phyloP scores from a whole-genome alignment of 306 rosid genomes.

The Glycine soja region DNA sequence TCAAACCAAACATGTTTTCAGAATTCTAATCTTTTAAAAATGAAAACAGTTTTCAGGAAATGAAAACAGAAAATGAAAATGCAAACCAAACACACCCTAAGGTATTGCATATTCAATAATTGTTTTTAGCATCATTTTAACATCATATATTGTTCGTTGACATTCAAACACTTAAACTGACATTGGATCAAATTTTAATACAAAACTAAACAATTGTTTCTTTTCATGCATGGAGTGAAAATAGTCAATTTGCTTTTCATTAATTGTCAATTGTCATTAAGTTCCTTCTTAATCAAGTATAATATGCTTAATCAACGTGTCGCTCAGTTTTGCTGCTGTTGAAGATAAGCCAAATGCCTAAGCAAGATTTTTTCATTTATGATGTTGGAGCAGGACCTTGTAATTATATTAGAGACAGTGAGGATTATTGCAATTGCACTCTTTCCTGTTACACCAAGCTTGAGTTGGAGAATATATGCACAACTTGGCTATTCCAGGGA shows the following conservation, averaged over 20 bases:
- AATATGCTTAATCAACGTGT: conserved; percentile 1
- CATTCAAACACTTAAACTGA: conserved; percentile 12
- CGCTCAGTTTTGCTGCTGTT: conserved; percentile 1
- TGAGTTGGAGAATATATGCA: conserved; percentile 85
- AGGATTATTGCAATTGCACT: conserved; percentile 84
- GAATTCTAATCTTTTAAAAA: no score
- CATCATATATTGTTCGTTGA: conserved; percentile 9
- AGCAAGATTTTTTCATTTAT: conserved; percentile 9
- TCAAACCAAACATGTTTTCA: no score
- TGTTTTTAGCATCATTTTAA: not conserved
- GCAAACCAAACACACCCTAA: no score
- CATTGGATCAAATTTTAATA: conserved; percentile 23
- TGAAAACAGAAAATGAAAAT: no score
- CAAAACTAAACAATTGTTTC: not conserved
- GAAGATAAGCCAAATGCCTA: not conserved
- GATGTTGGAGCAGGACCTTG: conserved; percentile 82
- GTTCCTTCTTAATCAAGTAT: conserved; percentile 5
- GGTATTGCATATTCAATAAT: conserved; percentile 16
- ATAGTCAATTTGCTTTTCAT: conserved; percentile 25
- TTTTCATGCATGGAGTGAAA: not conserved
- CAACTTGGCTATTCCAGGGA: conserved; percentile 86
- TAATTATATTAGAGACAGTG: conserved; percentile 82
- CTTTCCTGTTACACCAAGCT: conserved; percentile 78
- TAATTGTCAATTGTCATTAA: not conserved
- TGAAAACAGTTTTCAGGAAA: no score